Evolutionary conservation across 2,329 filamentous ascomycete genomes (phyloP).

Genomic region (Rutstroemia sp.): DNA sequence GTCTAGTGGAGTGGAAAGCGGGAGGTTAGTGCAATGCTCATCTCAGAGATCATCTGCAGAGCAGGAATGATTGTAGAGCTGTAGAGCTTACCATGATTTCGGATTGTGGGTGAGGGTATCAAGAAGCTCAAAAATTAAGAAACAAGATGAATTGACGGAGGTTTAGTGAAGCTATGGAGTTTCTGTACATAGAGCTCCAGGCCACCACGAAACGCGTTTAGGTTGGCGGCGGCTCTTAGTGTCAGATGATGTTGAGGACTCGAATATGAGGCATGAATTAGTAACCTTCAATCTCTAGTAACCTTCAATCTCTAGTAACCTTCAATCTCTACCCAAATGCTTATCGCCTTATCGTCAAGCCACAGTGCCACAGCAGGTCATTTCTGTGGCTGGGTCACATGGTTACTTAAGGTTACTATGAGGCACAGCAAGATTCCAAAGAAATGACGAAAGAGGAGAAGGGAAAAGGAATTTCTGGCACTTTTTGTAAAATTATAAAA

Average conservation of each 20-base stretch:
- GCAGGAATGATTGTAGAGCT: slow-evolving; percentile 9
- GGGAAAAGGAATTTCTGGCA: no score
- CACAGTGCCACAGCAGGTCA: no score
- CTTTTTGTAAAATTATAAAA: no score
- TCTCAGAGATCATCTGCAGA: background rate
- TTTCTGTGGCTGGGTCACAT: no score
- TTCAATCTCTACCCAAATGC: no score
- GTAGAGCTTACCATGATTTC: slow-evolving; percentile 29
- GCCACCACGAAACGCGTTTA: slow-evolving; percentile 27
- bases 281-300: no score
- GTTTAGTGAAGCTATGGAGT: slow-evolving; percentile 18
- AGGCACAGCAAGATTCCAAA: no score
- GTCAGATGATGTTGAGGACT: background rate
- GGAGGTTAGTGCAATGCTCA: slow-evolving; percentile 17
- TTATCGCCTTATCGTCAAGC: no score
- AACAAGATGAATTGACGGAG: slow-evolving; percentile 13
- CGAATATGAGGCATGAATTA: background rate
- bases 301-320: no score
- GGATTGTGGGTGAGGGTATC: slow-evolving; percentile 6
- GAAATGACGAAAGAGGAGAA: no score
- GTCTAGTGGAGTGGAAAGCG: slow-evolving; percentile 51
- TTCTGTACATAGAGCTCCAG: slow-evolving; percentile 22
- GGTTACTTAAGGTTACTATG: no score
- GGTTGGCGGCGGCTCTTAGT: slow-evolving; percentile 9
- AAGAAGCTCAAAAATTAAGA: slow-evolving; percentile 7